Base-by-base conservation (phyloP, 2,329 filamentous ascomycete species). In the Polychaeton citri region DNA sequence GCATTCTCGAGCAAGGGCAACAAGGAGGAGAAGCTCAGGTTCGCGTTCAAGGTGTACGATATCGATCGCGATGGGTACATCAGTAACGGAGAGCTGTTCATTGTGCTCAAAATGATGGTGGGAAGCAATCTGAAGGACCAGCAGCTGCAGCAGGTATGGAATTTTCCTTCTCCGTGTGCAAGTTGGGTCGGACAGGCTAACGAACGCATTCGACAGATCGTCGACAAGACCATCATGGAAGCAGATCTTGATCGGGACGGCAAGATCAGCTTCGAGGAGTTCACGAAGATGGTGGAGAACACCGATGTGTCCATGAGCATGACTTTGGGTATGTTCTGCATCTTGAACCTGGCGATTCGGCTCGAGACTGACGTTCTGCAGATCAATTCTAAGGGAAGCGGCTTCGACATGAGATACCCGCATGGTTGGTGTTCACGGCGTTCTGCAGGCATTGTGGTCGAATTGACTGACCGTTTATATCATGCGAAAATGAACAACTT, bases 71-170 rank as follows among this genome's bases (percentile, higher is more conserved):
- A 98, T 61, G 90, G 90, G 17, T 98, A 83, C 66, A 98, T 98
- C 57, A 93, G 84, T 68, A 98, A 98, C 62, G 90, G 90, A 53
- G 90, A 98, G 69, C 74, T 98, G 35, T 98, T 96, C 62, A 96
- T 98, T 54, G 90, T 98, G 55, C 72, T 98, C 54, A 98, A 98
- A 81, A 98, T 98, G 90, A 98, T 98, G 90, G 90, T 98, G 35
- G 90, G 90, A 41, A 95, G 83, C 68, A 98, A 98, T 63, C 68
- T 98, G 55, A 98, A 98, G 72, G 90, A 98, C 61, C 85, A 95
- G 64, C 90, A 98, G 66, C 66, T 98, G 59, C 90, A 98, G 68
- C 90, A 88, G 63, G 65, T 68, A 52, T 3, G 12, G 24, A n/a
- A n/a, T n/a, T n/a, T n/a, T n/a, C n/a, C n/a, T n/a, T n/a, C n/a